phyloP scores from a whole-genome alignment of 2,329 filamentous ascomycete species.

The Claviceps monticola region DNA sequence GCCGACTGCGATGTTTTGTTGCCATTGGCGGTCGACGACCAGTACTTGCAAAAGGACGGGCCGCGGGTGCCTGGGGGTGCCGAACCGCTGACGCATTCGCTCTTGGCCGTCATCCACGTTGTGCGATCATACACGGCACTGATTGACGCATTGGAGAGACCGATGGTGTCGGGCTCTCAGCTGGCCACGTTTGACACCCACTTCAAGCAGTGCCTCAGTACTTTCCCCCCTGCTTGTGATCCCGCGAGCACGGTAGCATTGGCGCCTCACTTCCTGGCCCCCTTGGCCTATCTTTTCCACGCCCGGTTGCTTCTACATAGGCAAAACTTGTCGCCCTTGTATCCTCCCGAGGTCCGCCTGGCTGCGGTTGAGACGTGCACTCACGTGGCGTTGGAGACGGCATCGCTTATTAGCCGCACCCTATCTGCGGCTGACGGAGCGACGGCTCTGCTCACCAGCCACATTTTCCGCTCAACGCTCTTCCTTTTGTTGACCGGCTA shows the following conservation, averaged over 20 bases:
- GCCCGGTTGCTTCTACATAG: conserved; percentile 76
- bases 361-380: conserved; percentile 69
- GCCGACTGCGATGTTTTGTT: conserved; percentile 74
- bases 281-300: conserved; percentile 67
- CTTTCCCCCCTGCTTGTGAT: conserved; percentile 64
- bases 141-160: conserved; percentile 53
- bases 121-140: conserved; percentile 65
- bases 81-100: conserved; percentile 50
- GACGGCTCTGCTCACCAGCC: conserved; percentile 62
- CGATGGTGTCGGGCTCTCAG: conserved; percentile 49
- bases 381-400: conserved; percentile 62
- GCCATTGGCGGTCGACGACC: conserved; percentile 69
- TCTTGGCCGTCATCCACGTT: conserved; percentile 70
- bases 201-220: conserved; percentile 59
- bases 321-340: conserved; percentile 69
- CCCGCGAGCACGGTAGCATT: conserved; percentile 51
- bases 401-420: conserved; percentile 56
- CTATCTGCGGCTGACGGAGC: conserved; percentile 51
- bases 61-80: conserved; percentile 36
- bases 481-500: conserved; percentile 65
- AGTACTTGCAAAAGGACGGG: conserved; percentile 50
- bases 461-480: conserved; percentile 77
- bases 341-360: conserved; percentile 48
- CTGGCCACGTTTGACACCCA: conserved; percentile 71
- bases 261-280: conserved; percentile 59